Evolutionary conservation across 441 rosid genomes (phyloP), one percentile per base, ranked within the genome.

Genomic region (Cnidoscolus chayamansa): DNA sequence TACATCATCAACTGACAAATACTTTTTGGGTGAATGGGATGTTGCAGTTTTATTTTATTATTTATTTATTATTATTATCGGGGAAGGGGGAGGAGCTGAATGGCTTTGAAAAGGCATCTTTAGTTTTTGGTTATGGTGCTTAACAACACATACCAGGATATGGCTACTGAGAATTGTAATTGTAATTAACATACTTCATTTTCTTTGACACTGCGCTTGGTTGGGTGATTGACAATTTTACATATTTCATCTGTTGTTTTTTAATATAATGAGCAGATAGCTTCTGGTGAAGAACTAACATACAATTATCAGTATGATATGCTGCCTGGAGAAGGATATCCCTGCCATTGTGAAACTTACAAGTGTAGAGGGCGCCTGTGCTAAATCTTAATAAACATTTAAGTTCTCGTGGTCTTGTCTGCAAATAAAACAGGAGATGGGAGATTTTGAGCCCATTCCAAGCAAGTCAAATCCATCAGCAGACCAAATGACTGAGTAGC

Each of bases 201-300:
- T 25, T 25, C 25, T 25, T 53, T 59, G 30, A n/a, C 4, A 2
- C 55, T 50, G 51, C 31, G 25, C 12, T 20, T n/a, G 68, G 70
- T 64, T 82, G 51, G 48, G 15, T 37, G 51, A n/a, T 68, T 40
- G 37, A 4, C 51, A 60, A 25, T 25, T 51, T 55, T 70, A 25
- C 25, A 25, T 25, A 25, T 25, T 25, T 25, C 25, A 25, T 25
- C 25, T 25, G 25, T 25, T 25, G 25, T 25, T 25, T 25, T 25
- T 25, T 25, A 25, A 35, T 35, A 11, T 60, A 20, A 31, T 73
- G 81, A 78, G 82, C 97, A 96, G 99, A 96, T 96, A 79, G 82
- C 92, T 69, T 77, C 74, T 17, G 97, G 98, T 47, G 97, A 96
- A 80, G 99, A 96, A 79, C 80, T 93, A 78, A 90, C 97, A 0